Evolutionary conservation across 345 rosid genomes (phyloP).

Genomic region (Syzygium oleosum): DNA sequence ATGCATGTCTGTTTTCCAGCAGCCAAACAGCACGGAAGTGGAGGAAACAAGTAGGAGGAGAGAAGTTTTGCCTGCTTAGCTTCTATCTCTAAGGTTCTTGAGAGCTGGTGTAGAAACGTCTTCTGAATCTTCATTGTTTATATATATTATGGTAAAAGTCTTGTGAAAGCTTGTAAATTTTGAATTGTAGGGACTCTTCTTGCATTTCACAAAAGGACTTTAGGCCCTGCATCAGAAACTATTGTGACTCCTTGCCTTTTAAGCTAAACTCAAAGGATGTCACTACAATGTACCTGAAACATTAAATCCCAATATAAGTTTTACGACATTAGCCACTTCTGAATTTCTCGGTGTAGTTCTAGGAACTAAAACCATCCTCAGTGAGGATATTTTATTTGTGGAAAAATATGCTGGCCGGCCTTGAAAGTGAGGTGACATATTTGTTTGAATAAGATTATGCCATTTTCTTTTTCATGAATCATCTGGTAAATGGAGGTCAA

Average conservation of each 20-base stretch:
- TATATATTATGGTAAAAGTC: not conserved
- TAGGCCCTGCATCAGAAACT: not conserved
- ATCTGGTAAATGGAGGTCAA: not conserved
- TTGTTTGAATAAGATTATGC: not conserved
- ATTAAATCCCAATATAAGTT: not conserved
- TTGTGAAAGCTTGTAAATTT: not conserved
- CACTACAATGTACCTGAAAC: not conserved
- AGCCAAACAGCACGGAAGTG: not conserved
- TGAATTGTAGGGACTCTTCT: not conserved
- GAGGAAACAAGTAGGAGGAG: not conserved
- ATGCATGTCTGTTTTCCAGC: not conserved
- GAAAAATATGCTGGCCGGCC: not conserved
- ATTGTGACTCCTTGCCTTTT: not conserved
- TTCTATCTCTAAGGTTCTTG: not conserved
- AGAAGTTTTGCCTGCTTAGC: not conserved
- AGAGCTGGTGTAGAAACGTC: not conserved
- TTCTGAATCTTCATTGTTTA: not conserved
- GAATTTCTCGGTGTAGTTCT: not conserved
- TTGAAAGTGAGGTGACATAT: not conserved
- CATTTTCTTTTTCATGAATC: not conserved
- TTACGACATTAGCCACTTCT: not conserved
- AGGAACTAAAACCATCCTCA: not conserved
- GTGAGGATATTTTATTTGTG: not conserved
- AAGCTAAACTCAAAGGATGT: not conserved
- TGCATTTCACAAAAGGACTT: not conserved